Conservation (phyloP, 257 asterid species). For the Gentiana macrophylla region DNA sequence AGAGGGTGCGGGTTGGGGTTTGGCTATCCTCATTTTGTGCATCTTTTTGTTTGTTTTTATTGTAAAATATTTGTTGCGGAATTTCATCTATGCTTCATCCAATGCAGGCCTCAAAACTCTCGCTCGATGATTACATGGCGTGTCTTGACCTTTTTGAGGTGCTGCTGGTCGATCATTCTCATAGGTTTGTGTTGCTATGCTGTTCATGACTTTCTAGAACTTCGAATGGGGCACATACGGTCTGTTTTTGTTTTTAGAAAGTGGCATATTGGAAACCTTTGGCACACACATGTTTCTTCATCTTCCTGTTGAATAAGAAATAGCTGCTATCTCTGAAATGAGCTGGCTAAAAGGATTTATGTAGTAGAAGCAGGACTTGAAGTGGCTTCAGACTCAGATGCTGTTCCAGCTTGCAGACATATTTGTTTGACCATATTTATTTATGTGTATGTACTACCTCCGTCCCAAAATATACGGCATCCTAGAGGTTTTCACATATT, state of each 20-base stretch:
- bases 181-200: constrained; percentile 39
- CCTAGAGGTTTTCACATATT: too few species aligned
- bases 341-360: too few species aligned
- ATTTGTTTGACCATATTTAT: not conserved
- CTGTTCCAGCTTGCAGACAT: not conserved
- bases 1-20: too few species aligned
- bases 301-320: too few species aligned
- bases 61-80: too few species aligned
- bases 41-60: not conserved
- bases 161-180: constrained; percentile 72
- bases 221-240: not conserved
- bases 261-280: not conserved
- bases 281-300: too few species aligned
- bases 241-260: not conserved
- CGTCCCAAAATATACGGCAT: too few species aligned
- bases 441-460: too few species aligned
- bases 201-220: not conserved
- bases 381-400: not conserved
- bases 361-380: too few species aligned
- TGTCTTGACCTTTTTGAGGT: constrained; percentile 82
- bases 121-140: constrained; percentile 69
- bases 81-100: constrained; percentile 1
- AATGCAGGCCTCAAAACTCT: constrained; percentile 73
- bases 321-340: too few species aligned
- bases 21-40: not conserved